These are phyloP conservation scores for Candida freyschussii DNA, from an alignment of 1,139 yeast species.

Conservation along the genomic window DNA sequence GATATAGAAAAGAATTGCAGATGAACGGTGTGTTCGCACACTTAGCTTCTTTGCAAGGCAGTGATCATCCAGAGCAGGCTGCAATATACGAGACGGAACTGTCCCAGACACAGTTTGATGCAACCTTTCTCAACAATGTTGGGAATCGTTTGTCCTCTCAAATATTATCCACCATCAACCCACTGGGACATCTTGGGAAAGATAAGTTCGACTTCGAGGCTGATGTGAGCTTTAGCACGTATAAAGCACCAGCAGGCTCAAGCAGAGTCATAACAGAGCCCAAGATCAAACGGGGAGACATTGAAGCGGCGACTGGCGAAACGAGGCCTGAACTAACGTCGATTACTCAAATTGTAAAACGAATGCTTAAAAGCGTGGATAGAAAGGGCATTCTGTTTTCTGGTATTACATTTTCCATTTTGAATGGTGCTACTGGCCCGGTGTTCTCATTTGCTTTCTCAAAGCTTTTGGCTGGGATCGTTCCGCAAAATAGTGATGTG, in stretches of 20 bases:
- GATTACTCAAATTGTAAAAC: conserved; percentile 33
- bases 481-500: conserved; percentile 34
- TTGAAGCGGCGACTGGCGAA: no score
- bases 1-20: conserved; percentile 34
- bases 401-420: conserved; percentile 51
- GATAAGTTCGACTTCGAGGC: conserved; percentile 9
- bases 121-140: conserved; percentile 6
- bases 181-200: conserved; percentile 12
- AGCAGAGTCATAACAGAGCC: conserved; percentile 2
- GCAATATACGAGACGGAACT: not conserved
- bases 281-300: not conserved
- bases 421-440: conserved; percentile 67
- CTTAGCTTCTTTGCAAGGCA: conserved; percentile 17
- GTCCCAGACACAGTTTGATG: not conserved
- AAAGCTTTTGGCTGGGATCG: conserved; percentile 53
- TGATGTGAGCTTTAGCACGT: conserved; percentile 2
- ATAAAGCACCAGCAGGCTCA: not conserved
- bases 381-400: conserved; percentile 35
- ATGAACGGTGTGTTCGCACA: conserved; percentile 15
- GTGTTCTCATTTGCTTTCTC: conserved; percentile 76
- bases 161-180: conserved; percentile 17
- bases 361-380: conserved; percentile 33
- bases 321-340: conserved; percentile 27
- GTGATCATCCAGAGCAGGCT: not conserved
- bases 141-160: conserved; percentile 18